Conservation (phyloP, 768 basidiomycete genomes). For the Coprinopsis strossmayeri region DNA sequence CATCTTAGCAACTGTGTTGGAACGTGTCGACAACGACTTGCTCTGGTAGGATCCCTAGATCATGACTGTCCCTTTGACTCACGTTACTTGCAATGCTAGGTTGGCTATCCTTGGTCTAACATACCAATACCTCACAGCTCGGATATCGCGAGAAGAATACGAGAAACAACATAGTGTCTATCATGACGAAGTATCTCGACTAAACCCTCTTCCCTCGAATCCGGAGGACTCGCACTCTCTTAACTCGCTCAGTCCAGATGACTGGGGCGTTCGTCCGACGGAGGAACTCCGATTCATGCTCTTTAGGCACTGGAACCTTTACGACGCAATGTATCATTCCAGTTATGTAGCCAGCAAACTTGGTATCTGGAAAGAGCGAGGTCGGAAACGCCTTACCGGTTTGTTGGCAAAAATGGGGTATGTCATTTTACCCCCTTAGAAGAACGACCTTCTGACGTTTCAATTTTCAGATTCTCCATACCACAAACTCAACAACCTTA, state of each 20-base stretch:
- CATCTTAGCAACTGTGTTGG: conserved; percentile 82
- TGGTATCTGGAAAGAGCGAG: conserved; percentile 94
- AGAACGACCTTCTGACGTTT: neutral
- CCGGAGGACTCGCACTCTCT: conserved; percentile 25
- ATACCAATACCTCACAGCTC: conserved; percentile 82
- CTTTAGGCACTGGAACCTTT: conserved; percentile 96
- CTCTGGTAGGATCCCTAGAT: conserved; percentile 83
- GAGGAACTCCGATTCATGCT: conserved; percentile 94
- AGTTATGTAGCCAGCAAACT: conserved; percentile 93
- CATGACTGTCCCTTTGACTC: too few species aligned
- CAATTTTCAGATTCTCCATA: conserved; percentile 71
- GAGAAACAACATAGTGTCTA: conserved; percentile 77
- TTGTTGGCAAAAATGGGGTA: conserved; percentile 99
- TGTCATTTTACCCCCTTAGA: conserved; percentile 12
- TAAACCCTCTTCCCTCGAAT: conserved; percentile 60
- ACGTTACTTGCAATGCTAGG: conserved; percentile 43
- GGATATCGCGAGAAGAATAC: conserved; percentile 83
- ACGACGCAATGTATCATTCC: conserved; percentile 97
- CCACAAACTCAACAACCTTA: conserved; percentile 92
- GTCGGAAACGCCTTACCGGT: conserved; percentile 82
- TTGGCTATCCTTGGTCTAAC: conserved; percentile 91
- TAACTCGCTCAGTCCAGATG: conserved; percentile 70
- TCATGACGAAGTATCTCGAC: conserved; percentile 86
- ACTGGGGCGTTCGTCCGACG: conserved; percentile 70
- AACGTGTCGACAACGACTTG: conserved; percentile 88